A percentile compares a stretch with the other conserved stretches of the same genome.
Evolutionary conservation across 495 filamentous ascomycete genomes (phyloP).

Genomic region (Xylaria acuta): DNA sequence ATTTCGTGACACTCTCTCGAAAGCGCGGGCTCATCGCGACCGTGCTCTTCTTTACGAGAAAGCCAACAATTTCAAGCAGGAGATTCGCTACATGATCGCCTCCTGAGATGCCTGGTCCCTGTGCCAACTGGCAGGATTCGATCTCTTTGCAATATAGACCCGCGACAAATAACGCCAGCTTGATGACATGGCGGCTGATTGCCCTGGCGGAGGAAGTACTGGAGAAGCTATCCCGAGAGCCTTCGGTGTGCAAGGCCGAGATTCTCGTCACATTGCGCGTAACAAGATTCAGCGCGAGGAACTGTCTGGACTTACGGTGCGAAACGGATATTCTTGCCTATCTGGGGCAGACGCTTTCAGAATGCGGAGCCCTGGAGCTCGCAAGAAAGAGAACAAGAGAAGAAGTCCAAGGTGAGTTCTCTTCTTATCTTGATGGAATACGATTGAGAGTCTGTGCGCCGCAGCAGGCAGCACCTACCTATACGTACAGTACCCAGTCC

Average conservation of each 20-base stretch:
- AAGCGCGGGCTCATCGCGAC: not conserved
- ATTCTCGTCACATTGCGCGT: not conserved
- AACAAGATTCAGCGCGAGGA: not conserved
- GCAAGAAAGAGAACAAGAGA: not conserved
- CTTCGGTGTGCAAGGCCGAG: not conserved
- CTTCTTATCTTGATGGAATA: slow-evolving; percentile 8
- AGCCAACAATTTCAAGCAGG: not conserved
- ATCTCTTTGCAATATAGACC: slow-evolving; percentile 1
- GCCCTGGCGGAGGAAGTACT: not conserved
- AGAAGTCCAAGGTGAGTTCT: not conserved
- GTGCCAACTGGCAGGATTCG: not conserved
- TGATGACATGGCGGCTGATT: not conserved
- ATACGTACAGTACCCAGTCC: not conserved
- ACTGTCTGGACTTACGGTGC: not conserved
- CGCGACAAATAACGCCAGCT: not conserved
- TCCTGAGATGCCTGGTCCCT: not conserved
- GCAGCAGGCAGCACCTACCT: slow-evolving; percentile 11
- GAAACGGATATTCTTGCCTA: slow-evolving; percentile 12
- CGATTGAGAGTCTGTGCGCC: slow-evolving; percentile 6
- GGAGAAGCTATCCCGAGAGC: not conserved
- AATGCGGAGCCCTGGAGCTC: not conserved
- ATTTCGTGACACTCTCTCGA: not conserved
- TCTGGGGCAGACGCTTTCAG: not conserved
- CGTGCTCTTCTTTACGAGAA: slow-evolving; percentile 1
- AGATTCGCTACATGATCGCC: not conserved